Percentiles rank a stretch among this genome's conserved stretches.
These are phyloP conservation scores for Citrullus colocynthis DNA, from an alignment of 306 rosid species.

Conservation along the genomic window DNA sequence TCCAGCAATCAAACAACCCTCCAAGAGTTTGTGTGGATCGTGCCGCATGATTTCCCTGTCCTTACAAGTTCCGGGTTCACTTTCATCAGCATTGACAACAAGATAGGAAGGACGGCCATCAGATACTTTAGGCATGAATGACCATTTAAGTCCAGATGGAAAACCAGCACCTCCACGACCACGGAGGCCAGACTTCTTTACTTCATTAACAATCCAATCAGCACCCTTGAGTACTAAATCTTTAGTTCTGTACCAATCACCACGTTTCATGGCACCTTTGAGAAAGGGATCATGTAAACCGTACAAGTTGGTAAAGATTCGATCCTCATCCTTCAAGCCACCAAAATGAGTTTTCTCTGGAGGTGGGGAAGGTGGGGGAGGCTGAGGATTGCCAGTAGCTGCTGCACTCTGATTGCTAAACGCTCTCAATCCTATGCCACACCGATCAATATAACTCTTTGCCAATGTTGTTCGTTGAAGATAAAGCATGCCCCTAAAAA, in stretches of 20 bases:
- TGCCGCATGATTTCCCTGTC: conserved; percentile 98
- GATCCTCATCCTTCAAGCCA: conserved; percentile 91
- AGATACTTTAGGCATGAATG: conserved; percentile 96
- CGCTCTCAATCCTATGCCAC: conserved; percentile 40
- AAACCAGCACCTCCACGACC: conserved; percentile 99
- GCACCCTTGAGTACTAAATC: conserved; percentile 83
- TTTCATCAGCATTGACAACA: conserved; percentile 97
- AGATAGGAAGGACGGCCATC: conserved; percentile 99
- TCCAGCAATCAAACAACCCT: conserved; percentile 97
- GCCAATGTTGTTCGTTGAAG: conserved; percentile 40
- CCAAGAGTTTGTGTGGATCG: conserved; percentile 87
- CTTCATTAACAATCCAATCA: conserved; percentile 98
- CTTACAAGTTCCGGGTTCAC: conserved; percentile 98
- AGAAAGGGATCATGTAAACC: conserved; percentile 94
- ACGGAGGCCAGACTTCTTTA: conserved; percentile 95
- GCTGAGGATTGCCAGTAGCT: conserved; percentile 50
- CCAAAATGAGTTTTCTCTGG: conserved; percentile 96
- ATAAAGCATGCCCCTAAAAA: conserved; percentile 56
- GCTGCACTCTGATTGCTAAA: conserved; percentile 76
- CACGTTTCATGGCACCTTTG: conserved; percentile 95
- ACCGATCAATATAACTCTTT: conserved; percentile 25
- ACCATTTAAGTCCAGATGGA: conserved; percentile 98
- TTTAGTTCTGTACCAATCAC: conserved; percentile 89
- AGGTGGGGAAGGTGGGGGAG: conserved; percentile 79
- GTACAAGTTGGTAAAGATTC: conserved; percentile 87